These are phyloP conservation scores for Endogone sp. DNA, from an alignment of 192 early-diverging fungal genomes.

Conservation along the genomic window DNA sequence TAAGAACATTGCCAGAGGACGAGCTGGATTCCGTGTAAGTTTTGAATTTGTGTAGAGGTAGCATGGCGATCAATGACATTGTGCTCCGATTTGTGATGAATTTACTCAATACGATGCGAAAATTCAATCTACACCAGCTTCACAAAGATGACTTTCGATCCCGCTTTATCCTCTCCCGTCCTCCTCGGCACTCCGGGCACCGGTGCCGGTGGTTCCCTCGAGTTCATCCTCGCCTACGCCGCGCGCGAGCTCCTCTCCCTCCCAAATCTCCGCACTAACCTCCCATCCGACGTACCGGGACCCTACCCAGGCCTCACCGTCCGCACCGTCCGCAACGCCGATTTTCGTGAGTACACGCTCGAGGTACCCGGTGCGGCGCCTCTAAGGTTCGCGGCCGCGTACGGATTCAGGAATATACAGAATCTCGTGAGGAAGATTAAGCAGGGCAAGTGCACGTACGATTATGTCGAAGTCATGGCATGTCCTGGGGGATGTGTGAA, in stretches of 20 bases:
- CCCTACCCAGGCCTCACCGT: slow-evolving; percentile 43
- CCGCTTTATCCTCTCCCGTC: slow-evolving; percentile 12
- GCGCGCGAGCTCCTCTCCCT: slow-evolving; percentile 75
- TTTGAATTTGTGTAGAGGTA: not conserved
- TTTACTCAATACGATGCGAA: not conserved
- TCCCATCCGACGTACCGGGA: slow-evolving; percentile 48
- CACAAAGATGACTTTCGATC: slow-evolving; percentile 25
- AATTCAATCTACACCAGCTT: slow-evolving; percentile 22
- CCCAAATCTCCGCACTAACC: slow-evolving; percentile 11
- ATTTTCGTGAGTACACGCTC: slow-evolving; percentile 70
- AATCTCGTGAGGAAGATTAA: slow-evolving; percentile 97
- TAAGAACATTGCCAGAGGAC: slow-evolving; percentile 46
- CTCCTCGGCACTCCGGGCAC: slow-evolving; percentile 71
- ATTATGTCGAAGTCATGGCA: slow-evolving; percentile 97
- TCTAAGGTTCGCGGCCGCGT: slow-evolving; percentile 85
- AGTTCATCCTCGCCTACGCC: slow-evolving; percentile 84
- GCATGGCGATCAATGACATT: not conserved
- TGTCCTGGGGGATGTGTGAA: slow-evolving; percentile 97
- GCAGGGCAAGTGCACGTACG: slow-evolving; percentile 65
- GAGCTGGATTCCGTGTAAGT: slow-evolving; percentile 52
- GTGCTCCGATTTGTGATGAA: not conserved
- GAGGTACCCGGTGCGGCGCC: slow-evolving; percentile 34
- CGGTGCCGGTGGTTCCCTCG: slow-evolving; percentile 87
- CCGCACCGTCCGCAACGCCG: slow-evolving; percentile 76
- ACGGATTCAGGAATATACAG: slow-evolving; percentile 98